Evolutionary conservation across 176 grass and related monocot species (phyloP), one percentile per base, ranked within the genome.

Genomic region (Carex myosuroides): DNA sequence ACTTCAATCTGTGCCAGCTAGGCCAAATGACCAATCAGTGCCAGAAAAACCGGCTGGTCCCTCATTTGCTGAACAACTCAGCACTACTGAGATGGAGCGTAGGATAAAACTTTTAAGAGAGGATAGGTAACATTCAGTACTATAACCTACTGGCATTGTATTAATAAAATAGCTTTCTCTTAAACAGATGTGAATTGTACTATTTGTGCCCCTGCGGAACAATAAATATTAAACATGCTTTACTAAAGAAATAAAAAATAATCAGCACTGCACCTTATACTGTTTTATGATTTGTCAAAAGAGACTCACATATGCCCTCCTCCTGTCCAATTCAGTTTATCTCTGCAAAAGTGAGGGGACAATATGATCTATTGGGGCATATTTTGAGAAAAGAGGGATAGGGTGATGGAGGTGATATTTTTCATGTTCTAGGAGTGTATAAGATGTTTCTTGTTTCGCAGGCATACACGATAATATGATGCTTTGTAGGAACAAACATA

Each of bases 71-170:
- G 92, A 98, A 81, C 95, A 98, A 76, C 91, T 98, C 20, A 94
- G 91, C 82, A 61, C 85, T 60, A 86, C 57, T 22, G 95, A 98
- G 86, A 92, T 98, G 82, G 86, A 89, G 55, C 83, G 55, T 4
- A 89, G 95, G 42, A 91, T 98, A 83, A 98, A 98, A 87, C 88
- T 98, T 50, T 91, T 98, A 84, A 68, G 89, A 84, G 95, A 98
- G 83, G 92, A 98, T 75, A 93, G 95, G 95, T 94, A 93, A 29
- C 86, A 56, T 77, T 18, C 6, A 20, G 35, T 20, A 41, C 35
- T 44, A 44, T 56, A 56, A 56, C 24, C 24, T 12, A 73, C n/a
- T 52, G 42, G 70, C 20, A 10, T 84, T 13, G 37, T 16, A 89
- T 75, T 60, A 64, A 76, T 60, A 75, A 48, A 26, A 26, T 13